Percentiles rank a stretch among this genome's conserved stretches.
Conservation (phyloP, 805 yeast species). For the Ogataea allantospora region DNA sequence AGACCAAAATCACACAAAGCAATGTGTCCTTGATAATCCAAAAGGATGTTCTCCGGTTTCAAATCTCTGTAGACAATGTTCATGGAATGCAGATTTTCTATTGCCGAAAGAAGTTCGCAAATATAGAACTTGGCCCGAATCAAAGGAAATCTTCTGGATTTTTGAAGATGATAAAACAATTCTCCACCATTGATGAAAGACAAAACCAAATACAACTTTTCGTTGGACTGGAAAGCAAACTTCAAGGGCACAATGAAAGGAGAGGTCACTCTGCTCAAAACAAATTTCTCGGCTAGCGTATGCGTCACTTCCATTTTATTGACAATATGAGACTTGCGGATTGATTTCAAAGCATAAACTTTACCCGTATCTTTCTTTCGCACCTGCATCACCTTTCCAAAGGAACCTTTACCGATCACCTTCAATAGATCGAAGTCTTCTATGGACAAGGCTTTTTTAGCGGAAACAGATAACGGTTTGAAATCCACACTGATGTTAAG, state of each 20-base stretch:
- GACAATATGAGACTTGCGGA: conserved; percentile 91
- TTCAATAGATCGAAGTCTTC: conserved; percentile 91
- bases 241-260: conserved; percentile 96
- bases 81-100: conserved; percentile 86
- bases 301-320: conserved; percentile 94
- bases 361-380: conserved; percentile 93
- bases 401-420: conserved; percentile 97
- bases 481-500: conserved; percentile 42
- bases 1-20: conserved; percentile 97
- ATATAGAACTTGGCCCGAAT: conserved; percentile 91
- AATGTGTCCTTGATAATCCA: conserved; percentile 96
- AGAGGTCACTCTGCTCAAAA: conserved; percentile 84
- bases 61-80: conserved; percentile 93
- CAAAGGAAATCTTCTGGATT: conserved; percentile 83
- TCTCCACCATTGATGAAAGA: conserved; percentile 98
- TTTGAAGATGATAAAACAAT: conserved; percentile 88
- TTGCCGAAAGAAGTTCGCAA: conserved; percentile 89
- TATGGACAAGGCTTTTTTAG: conserved; percentile 67
- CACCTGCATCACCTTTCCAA: conserved; percentile 99
- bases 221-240: conserved; percentile 96
- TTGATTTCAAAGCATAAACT: conserved; percentile 90
- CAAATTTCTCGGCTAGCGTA: conserved; percentile 94
- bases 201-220: conserved; percentile 83
- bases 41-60: conserved; percentile 91
- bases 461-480: conserved; percentile 34